phyloP scores from a whole-genome alignment of 768 basidiomycete genomes.

The Favolaschia claudopus region DNA sequence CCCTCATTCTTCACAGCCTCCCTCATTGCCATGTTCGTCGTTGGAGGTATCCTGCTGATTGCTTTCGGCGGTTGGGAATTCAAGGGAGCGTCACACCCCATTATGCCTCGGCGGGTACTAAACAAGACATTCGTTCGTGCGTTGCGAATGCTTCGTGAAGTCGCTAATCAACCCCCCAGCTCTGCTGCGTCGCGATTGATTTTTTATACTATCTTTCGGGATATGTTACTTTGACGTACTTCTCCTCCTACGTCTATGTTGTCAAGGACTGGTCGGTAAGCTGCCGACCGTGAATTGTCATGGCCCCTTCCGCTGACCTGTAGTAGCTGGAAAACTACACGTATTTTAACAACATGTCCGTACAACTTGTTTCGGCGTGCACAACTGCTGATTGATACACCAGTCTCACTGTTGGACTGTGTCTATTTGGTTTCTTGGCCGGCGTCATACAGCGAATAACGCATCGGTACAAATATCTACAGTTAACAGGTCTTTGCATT shows the following conservation, averaged over 20 bases:
- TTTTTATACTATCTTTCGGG: conserved; percentile 17
- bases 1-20: conserved; percentile 4
- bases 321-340: conserved; percentile 23
- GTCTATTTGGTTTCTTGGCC: conserved; percentile 55
- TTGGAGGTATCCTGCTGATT: conserved; percentile 25
- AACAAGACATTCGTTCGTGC: conserved; percentile 25
- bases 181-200: conserved; percentile 21
- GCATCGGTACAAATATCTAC: conserved; percentile 54
- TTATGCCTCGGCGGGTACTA: conserved; percentile 18
- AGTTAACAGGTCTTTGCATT: conserved; percentile 44
- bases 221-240: conserved; percentile 20
- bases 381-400: too few species aligned
- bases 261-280: conserved; percentile 39
- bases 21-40: conserved; percentile 28
- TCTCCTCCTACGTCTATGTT: conserved; percentile 31
- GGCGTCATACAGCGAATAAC: conserved; percentile 52
- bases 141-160: not conserved
- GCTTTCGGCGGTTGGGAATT: conserved; percentile 19
- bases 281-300: conserved; percentile 31
- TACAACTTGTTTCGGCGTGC: not conserved
- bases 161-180: not conserved
- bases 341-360: conserved; percentile 18
- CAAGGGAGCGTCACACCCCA: conserved; percentile 15
- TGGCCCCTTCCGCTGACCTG: not conserved
- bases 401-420: conserved; percentile 50